A percentile compares a stretch with the other conserved stretches of the same genome.
These are phyloP conservation scores for Tylopilus balloui DNA, from an alignment of 768 basidiomycete species.

Conservation along the genomic window DNA sequence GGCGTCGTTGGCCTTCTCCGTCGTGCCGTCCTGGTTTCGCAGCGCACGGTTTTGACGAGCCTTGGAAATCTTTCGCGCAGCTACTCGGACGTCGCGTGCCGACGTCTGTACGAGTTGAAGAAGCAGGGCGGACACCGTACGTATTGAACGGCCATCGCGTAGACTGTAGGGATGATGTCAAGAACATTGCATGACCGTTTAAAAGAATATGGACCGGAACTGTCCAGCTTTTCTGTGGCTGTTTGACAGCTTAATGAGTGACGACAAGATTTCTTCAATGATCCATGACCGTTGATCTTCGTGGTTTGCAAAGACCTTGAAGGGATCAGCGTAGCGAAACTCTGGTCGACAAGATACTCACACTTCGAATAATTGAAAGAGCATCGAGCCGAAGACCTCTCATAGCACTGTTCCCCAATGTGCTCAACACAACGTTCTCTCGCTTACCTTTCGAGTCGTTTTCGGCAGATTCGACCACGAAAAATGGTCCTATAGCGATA, in stretches of 20 bases:
- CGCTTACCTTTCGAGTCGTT: slow-evolving; percentile 54
- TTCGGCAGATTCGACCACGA: slow-evolving; percentile 70
- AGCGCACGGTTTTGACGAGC: slow-evolving; percentile 59
- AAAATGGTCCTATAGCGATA: slow-evolving; percentile 91
- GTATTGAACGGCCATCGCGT: slow-evolving; percentile 85
- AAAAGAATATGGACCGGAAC: slow-evolving; percentile 57
- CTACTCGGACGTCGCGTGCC: slow-evolving; percentile 78
- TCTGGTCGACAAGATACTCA: slow-evolving; percentile 36
- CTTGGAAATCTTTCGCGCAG: slow-evolving; percentile 58
- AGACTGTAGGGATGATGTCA: slow-evolving; percentile 46
- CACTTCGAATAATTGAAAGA: slow-evolving; percentile 77
- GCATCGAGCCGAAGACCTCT: slow-evolving; percentile 78
- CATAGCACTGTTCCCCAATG: slow-evolving; percentile 76
- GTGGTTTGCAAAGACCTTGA: slow-evolving; percentile 86
- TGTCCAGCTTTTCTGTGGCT: slow-evolving; percentile 87
- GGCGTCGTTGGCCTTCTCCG: slow-evolving; percentile 46
- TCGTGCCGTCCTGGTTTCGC: slow-evolving; percentile 55
- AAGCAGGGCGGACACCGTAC: slow-evolving; percentile 88
- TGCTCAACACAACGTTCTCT: slow-evolving; percentile 51
- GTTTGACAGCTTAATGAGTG: slow-evolving; percentile 85
- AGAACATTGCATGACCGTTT: neutral
- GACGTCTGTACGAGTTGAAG: slow-evolving; percentile 97
- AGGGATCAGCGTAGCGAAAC: slow-evolving; percentile 2
- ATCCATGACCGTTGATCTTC: slow-evolving; percentile 93
- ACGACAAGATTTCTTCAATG: slow-evolving; percentile 92